Conservation (phyloP, 331 rosid species). For the Rhamnella rubrinervis region DNA sequence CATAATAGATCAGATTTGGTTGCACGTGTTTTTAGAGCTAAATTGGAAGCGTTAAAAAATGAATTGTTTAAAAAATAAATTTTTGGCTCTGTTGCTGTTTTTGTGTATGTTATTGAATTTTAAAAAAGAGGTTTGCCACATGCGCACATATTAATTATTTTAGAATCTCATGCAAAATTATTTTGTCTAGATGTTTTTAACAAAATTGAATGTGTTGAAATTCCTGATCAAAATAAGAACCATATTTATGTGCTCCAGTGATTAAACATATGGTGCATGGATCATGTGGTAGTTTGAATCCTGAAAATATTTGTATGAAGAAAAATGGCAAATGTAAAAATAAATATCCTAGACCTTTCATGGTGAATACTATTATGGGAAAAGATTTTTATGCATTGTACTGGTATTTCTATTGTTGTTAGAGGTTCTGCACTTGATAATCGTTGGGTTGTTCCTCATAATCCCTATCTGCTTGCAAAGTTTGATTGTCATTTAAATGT, state of each 20-base stretch:
- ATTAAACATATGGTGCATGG: slow-evolving; percentile 6
- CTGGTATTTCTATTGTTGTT: too few species aligned
- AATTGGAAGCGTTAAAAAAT: not conserved
- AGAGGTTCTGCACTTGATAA: too few species aligned
- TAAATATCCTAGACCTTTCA: too few species aligned
- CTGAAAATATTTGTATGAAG: not conserved
- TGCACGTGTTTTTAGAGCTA: not conserved
- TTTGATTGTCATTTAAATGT: too few species aligned
- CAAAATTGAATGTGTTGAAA: not conserved
- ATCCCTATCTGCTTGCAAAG: too few species aligned
- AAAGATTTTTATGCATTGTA: too few species aligned
- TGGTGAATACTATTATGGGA: too few species aligned
- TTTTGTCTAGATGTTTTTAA: not conserved
- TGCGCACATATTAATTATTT: slow-evolving; percentile 7
- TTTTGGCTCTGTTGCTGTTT: not conserved
- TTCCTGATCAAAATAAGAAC: not conserved
- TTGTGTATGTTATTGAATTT: slow-evolving; percentile 12
- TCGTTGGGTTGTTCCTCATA: too few species aligned
- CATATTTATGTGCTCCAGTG: not conserved
- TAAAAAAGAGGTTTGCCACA: slow-evolving; percentile 11
- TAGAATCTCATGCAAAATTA: not conserved
- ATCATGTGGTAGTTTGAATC: not conserved
- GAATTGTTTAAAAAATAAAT: not conserved
- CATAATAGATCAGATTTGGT: slow-evolving; percentile 6
- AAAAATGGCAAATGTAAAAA: too few species aligned